These are phyloP conservation scores for Peterozyma toletana DNA, from an alignment of 805 yeast genomes.

Conservation along the genomic window DNA sequence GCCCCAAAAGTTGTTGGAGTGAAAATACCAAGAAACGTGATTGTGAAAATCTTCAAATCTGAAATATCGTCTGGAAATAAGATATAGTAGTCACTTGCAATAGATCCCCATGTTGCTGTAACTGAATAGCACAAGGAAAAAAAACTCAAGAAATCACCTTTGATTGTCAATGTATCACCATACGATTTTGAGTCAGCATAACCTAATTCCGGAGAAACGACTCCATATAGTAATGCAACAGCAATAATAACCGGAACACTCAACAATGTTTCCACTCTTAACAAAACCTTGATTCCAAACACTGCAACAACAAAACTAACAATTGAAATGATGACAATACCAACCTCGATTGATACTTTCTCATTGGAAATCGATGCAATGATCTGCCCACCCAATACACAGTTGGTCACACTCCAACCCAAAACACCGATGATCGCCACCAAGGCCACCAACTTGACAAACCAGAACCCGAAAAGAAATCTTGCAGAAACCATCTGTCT, in stretches of 20 bases:
- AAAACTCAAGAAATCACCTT: conserved; percentile 67
- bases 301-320: conserved; percentile 61
- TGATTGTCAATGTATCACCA: conserved; percentile 33
- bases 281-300: conserved; percentile 69
- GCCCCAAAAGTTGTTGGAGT: conserved; percentile 76
- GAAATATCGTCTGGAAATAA: conserved; percentile 70
- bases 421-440: conserved; percentile 68
- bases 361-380: conserved; percentile 58
- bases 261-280: conserved; percentile 59
- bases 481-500: conserved; percentile 84
- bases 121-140: conserved; percentile 70
- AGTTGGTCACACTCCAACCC: conserved; percentile 94
- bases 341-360: conserved; percentile 62
- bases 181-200: conserved; percentile 28
- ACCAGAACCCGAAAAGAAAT: conserved; percentile 80
- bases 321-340: conserved; percentile 64
- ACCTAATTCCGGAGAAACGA: conserved; percentile 32
- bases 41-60: conserved; percentile 40
- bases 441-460: conserved; percentile 67
- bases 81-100: conserved; percentile 79
- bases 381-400: conserved; percentile 85
- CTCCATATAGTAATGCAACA: conserved; percentile 61
- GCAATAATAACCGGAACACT: conserved; percentile 65
- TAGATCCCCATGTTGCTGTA: conserved; percentile 85
- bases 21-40: conserved; percentile 61